Conservation (phyloP, 2,329 filamentous ascomycete species). For the Hypoxylon sp. region DNA sequence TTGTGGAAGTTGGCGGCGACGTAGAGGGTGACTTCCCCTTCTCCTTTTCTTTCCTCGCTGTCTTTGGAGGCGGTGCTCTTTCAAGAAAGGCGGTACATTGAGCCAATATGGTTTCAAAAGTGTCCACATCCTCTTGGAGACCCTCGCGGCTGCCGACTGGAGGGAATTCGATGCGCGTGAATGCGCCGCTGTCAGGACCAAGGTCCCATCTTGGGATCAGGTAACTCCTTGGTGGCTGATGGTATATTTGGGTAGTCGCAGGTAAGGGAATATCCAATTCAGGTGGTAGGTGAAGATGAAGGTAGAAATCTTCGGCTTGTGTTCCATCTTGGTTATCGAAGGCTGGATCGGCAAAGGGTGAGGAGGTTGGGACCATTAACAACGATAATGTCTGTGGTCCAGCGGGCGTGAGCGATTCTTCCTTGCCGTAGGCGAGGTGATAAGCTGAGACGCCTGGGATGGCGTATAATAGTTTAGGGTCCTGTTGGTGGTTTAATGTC, state of each 20-base stretch:
- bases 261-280: constrained; percentile 94
- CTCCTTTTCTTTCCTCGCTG: constrained; percentile 52
- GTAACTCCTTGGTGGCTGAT: constrained; percentile 93
- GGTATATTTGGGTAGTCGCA: constrained; percentile 96
- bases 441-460: constrained; percentile 91
- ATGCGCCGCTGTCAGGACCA: constrained; percentile 87
- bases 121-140: constrained; percentile 92
- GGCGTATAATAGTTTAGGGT: constrained; percentile 77
- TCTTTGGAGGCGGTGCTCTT: constrained; percentile 75
- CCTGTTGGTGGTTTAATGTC: constrained; percentile 56
- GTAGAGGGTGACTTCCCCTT: constrained; percentile 47
- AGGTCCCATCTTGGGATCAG: constrained; percentile 96
- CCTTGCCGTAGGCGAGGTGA: constrained; percentile 89
- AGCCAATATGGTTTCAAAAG: constrained; percentile 97
- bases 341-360: constrained; percentile 72
- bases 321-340: constrained; percentile 67
- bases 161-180: constrained; percentile 94
- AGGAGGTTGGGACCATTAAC: constrained; percentile 94
- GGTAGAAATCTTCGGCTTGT: constrained; percentile 92
- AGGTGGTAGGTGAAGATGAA: constrained; percentile 93
- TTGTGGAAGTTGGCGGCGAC: constrained; percentile 44
- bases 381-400: constrained; percentile 93
- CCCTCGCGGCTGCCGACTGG: constrained; percentile 77
- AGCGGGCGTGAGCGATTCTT: constrained; percentile 84
- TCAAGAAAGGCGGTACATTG: constrained; percentile 97